Percentiles rank a stretch among this genome's conserved stretches.
Evolutionary conservation across 306 rosid genomes (phyloP).

Genomic region (Crotalaria pallida): DNA sequence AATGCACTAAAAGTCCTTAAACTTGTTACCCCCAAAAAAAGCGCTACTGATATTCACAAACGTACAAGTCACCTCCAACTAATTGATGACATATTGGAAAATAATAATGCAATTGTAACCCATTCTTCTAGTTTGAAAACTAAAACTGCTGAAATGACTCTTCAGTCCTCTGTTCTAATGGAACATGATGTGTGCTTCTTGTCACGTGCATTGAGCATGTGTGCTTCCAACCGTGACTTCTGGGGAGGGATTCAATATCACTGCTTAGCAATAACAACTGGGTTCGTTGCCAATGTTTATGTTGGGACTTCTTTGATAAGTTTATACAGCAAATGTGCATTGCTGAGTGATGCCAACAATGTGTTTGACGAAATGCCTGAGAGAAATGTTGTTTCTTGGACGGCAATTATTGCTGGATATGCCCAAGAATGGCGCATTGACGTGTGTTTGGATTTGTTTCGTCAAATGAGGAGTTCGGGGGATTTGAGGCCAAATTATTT

Average conservation of each 20-base stretch:
- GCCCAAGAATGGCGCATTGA: conserved; percentile 66
- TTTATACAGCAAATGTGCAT: conserved; percentile 50
- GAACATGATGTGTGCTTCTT: conserved; percentile 45
- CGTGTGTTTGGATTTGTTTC: conserved; percentile 58
- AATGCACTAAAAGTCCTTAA: conserved; percentile 51
- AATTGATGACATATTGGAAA: conserved; percentile 41
- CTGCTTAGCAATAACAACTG: conserved; percentile 53
- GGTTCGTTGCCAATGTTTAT: conserved; percentile 59
- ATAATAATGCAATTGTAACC: neutral
- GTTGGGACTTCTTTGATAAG: conserved; percentile 75
- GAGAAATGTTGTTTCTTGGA: conserved; percentile 80
- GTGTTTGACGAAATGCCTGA: conserved; percentile 72
- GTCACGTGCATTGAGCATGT: conserved; percentile 49
- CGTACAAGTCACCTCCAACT: conserved; percentile 59
- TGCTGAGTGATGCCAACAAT: conserved; percentile 38
- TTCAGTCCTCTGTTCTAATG: conserved; percentile 24
- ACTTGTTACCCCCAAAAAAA: conserved; percentile 35
- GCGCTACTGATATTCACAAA: conserved; percentile 10
- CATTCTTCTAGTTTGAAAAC: neutral
- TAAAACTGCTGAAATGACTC: neutral
- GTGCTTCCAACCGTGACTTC: conserved; percentile 47
- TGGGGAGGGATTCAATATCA: conserved; percentile 65
- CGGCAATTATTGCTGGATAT: conserved; percentile 62
- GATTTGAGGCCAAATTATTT: conserved; percentile 54
- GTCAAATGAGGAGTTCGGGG: conserved; percentile 36